A percentile compares a stretch with the other conserved stretches of the same genome.
These are phyloP conservation scores for Phytophthora cajani DNA, from an alignment of 352 stramenopile species.

Conservation along the genomic window DNA sequence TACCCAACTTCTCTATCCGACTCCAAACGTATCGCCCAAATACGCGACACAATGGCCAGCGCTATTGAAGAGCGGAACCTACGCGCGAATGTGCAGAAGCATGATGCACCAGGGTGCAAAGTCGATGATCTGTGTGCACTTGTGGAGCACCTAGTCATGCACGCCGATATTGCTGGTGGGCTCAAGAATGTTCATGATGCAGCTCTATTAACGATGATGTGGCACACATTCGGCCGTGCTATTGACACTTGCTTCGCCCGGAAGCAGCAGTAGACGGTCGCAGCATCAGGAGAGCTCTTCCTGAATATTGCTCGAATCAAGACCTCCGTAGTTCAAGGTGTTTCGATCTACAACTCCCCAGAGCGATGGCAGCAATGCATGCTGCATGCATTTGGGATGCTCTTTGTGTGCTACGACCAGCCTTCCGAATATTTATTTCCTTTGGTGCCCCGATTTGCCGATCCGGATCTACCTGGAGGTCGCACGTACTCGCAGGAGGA, in stretches of 20 bases:
- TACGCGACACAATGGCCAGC: not conserved
- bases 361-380: constrained; percentile 27
- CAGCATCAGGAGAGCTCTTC: not conserved
- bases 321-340: constrained; percentile 8
- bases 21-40: not conserved
- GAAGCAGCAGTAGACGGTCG: constrained; percentile 5
- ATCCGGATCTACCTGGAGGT: constrained; percentile 7
- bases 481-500: constrained; percentile 9
- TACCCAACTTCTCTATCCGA: not conserved
- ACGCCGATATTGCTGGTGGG: not conserved
- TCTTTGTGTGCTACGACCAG: constrained; percentile 10
- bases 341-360: constrained; percentile 15
- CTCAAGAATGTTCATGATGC: not conserved
- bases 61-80: not conserved
- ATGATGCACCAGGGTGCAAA: not conserved
- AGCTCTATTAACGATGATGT: constrained; percentile 4
- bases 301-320: constrained; percentile 5
- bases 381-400: constrained; percentile 18
- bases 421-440: constrained; percentile 17
- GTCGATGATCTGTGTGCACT: not conserved
- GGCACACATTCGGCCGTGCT: constrained; percentile 9
- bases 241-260: constrained; percentile 4
- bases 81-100: not conserved
- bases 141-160: not conserved
- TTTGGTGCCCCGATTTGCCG: constrained; percentile 6